These are phyloP conservation scores for Helotiales sp. DNA, from an alignment of 2,329 filamentous ascomycete genomes.

Conservation along the genomic window DNA sequence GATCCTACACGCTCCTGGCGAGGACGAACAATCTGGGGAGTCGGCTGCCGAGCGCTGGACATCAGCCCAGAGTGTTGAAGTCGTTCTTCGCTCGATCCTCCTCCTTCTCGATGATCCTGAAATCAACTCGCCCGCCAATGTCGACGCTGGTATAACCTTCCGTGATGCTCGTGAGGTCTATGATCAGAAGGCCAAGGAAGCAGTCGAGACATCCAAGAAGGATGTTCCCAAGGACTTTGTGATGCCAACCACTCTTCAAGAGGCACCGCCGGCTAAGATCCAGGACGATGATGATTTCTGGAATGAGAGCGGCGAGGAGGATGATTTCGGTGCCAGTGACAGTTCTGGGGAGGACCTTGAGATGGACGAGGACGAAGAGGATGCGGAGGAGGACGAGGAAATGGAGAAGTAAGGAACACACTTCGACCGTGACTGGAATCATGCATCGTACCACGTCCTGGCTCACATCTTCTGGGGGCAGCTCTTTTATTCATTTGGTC, in stretches of 20 bases:
- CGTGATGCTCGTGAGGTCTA: conserved; percentile 72
- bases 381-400: conserved; percentile 42
- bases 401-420: conserved; percentile 18
- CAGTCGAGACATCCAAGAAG: conserved; percentile 71
- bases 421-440: background rate
- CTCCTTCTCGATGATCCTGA: conserved; percentile 92
- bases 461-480: background rate
- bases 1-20: conserved; percentile 88
- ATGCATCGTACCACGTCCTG: background rate
- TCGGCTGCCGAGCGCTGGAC: conserved; percentile 90
- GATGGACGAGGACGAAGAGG: conserved; percentile 59
- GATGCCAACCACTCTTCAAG: conserved; percentile 76
- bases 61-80: conserved; percentile 90
- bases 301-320: conserved; percentile 73
- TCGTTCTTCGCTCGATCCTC: conserved; percentile 88
- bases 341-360: conserved; percentile 59
- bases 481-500: background rate
- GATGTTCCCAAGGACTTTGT: conserved; percentile 78
- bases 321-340: conserved; percentile 77
- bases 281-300: conserved; percentile 81
- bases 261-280: conserved; percentile 59
- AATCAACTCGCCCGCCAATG: conserved; percentile 90
- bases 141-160: conserved; percentile 86
- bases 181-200: conserved; percentile 65
- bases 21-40: conserved; percentile 91